Base-by-base conservation (phyloP, 139 green algal genomes). In the Micromonas commoda region DNA sequence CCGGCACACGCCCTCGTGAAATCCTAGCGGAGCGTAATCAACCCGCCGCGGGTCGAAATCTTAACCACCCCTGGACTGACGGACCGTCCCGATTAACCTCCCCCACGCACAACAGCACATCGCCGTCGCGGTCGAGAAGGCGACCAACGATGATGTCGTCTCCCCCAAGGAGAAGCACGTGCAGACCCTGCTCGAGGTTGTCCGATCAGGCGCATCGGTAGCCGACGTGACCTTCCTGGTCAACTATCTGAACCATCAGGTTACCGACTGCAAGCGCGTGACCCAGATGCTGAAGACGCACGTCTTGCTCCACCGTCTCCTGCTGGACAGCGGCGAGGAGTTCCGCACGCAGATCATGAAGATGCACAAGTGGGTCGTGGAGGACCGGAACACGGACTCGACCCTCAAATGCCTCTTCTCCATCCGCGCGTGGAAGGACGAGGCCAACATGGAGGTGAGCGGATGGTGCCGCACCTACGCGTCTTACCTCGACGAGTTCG, bases 91-190 rank as follows among this genome's bases (percentile, higher is more conserved):
- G n/a, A 20, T 35, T 32, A 68, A 35, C 61, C n/a, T 20, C 52
- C 19, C 20, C 20, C 52, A 63, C 61, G 19, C 61, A 26, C 64
- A 29, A 38, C 28, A 32, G n/a, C 64, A 33, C 32, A 32, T 32
- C 64, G 24, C 23, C 64, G 64, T 26, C 26, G 26, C 64, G 64
- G 64, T 71, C 29, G 64, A 71, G 64, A 97, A 97, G 82, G 88
- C 93, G n/a, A 94, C 92, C 21, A 83, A 91, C 29, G 82, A 90
- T 24, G 89, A 94, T 26, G 88, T 92, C 71, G 83, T 94, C 0
- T 84, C 92, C 37, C 93, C 93, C 20, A 97, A 97, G 79, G 93
- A 97, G 85, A 97, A 97, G 85, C 93, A 97, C 72, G 93, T 97
- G 2, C 79, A 35, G 51, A 32, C 39, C 20, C 35, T 75, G 2